These are phyloP conservation scores for Venturia oleaginea DNA, from an alignment of 2,329 filamentous ascomycete genomes.

Conservation along the genomic window DNA sequence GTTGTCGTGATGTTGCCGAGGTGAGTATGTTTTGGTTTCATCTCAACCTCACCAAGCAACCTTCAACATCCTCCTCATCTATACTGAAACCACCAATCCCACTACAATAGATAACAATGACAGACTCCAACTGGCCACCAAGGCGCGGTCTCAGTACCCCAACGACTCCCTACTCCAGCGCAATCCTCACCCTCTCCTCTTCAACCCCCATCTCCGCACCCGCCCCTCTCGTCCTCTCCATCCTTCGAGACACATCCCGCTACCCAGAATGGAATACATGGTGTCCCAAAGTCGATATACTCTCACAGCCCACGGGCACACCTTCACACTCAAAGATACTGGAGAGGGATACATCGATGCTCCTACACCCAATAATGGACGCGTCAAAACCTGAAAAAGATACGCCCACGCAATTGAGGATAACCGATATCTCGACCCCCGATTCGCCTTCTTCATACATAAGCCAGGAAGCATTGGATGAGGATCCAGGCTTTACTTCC, in stretches of 20 bases:
- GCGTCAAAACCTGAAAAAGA: conserved; percentile 18
- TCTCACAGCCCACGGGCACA: conserved; percentile 13
- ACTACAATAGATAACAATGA: not conserved
- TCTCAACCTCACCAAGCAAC: not conserved
- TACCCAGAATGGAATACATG: conserved; percentile 14
- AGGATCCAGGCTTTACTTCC: conserved; percentile 17
- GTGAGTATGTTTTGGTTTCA: not conserved
- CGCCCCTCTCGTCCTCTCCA: conserved; percentile 13
- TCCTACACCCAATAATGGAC: conserved; percentile 22
- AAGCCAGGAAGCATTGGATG: conserved; percentile 13
- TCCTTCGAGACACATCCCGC: conserved; percentile 10
- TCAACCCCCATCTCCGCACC: conserved; percentile 10
- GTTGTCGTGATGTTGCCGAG: no score
- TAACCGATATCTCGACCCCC: conserved; percentile 22
- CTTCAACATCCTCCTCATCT: not conserved
- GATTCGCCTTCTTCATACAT: conserved; percentile 19
- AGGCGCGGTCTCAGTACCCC: conserved; percentile 19
- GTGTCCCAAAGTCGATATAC: conserved; percentile 12
- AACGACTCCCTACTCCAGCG: conserved; percentile 15
- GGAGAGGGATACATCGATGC: conserved; percentile 17
- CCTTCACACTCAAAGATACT: conserved; percentile 15
- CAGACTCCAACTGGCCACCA: conserved; percentile 19
- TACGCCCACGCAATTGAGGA: conserved; percentile 17
- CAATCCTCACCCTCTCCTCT: conserved; percentile 7
- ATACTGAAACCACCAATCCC: not conserved